Percentiles rank a stretch among this genome's conserved stretches.
These are phyloP conservation scores for Candida schatavii DNA, from an alignment of 805 yeast genomes.

Conservation along the genomic window DNA sequence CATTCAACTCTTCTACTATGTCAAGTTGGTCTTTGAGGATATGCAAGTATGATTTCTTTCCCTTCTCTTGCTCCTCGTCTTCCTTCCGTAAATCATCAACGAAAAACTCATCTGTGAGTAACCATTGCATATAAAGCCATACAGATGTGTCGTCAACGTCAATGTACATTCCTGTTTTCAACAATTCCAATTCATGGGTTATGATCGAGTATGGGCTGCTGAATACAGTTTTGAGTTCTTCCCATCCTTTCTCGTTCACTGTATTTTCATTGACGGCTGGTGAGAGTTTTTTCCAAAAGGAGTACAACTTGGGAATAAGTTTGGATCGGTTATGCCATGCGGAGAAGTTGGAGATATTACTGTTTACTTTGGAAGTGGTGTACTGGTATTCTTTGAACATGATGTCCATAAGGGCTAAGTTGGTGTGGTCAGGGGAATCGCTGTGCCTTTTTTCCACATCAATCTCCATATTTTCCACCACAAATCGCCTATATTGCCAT, in stretches of 20 bases:
- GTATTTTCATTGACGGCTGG: neutral
- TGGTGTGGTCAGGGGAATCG: conserved; percentile 2
- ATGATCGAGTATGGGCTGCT: conserved; percentile 37
- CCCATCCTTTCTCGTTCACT: neutral
- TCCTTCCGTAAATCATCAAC: conserved; percentile 15
- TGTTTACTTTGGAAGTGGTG: conserved; percentile 75
- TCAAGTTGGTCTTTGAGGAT: conserved; percentile 46
- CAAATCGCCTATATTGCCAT: conserved; percentile 87
- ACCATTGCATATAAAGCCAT: conserved; percentile 89
- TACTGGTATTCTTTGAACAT: conserved; percentile 58
- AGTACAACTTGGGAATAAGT: conserved; percentile 55
- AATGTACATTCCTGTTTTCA: conserved; percentile 83
- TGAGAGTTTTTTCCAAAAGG: conserved; percentile 8
- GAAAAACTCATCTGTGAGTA: conserved; percentile 47
- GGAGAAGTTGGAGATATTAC: conserved; percentile 85
- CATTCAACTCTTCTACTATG: conserved; percentile 60
- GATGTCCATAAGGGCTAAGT: conserved; percentile 19
- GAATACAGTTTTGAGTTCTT: conserved; percentile 19
- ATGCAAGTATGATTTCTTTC: conserved; percentile 19
- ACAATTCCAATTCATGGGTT: conserved; percentile 57
- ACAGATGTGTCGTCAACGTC: conserved; percentile 94
- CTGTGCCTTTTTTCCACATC: conserved; percentile 1
- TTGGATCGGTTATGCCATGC: conserved; percentile 93
- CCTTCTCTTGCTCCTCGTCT: neutral
- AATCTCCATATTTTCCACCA: conserved; percentile 44